A percentile compares a stretch with the other conserved stretches of the same genome.
These are phyloP conservation scores for Hortaea sp. DNA, from an alignment of 2,329 filamentous ascomycete genomes.

Conservation along the genomic window DNA sequence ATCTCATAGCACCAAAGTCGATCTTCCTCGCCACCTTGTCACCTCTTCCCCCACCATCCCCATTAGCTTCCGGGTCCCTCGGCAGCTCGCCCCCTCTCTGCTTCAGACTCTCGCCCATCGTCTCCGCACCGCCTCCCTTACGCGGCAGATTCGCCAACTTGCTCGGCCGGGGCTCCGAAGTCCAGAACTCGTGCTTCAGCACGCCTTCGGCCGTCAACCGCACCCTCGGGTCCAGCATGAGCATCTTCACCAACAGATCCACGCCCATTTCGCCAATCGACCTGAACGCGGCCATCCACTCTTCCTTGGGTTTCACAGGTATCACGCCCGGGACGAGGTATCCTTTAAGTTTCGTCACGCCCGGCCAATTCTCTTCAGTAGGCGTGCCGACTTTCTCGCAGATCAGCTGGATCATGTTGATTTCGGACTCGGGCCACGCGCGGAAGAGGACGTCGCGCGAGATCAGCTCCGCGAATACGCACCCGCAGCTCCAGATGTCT, in stretches of 20 bases:
- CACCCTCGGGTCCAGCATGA: constrained; percentile 77
- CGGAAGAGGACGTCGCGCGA: constrained; percentile 68
- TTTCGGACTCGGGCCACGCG: constrained; percentile 64
- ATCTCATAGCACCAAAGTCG: constrained; percentile 51
- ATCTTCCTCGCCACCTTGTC: constrained; percentile 75
- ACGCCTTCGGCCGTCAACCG: constrained; percentile 68
- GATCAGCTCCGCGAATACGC: constrained; percentile 86
- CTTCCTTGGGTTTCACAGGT: constrained; percentile 54
- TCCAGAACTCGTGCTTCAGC: constrained; percentile 80
- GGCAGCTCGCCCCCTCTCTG: constrained; percentile 63
- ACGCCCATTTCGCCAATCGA: constrained; percentile 74
- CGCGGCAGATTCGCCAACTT: constrained; percentile 70
- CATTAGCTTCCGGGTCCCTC: constrained; percentile 28
- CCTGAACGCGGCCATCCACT: constrained; percentile 68
- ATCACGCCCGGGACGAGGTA: constrained; percentile 62
- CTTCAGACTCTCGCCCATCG: constrained; percentile 74
- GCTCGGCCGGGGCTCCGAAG: constrained; percentile 70
- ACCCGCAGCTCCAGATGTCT: constrained; percentile 87
- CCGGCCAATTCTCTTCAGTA: constrained; percentile 90
- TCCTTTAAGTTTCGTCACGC: constrained; percentile 67
- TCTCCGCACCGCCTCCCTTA: constrained; percentile 62
- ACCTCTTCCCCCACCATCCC: constrained; percentile 39
- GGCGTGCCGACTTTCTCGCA: constrained; percentile 80
- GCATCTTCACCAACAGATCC: constrained; percentile 76
- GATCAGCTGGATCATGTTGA: constrained; percentile 78